Percentiles rank a stretch among this genome's conserved stretches.
Evolutionary conservation across 371 early-diverging fungal species (phyloP).

Genomic region (Rhizopus sp.): DNA sequence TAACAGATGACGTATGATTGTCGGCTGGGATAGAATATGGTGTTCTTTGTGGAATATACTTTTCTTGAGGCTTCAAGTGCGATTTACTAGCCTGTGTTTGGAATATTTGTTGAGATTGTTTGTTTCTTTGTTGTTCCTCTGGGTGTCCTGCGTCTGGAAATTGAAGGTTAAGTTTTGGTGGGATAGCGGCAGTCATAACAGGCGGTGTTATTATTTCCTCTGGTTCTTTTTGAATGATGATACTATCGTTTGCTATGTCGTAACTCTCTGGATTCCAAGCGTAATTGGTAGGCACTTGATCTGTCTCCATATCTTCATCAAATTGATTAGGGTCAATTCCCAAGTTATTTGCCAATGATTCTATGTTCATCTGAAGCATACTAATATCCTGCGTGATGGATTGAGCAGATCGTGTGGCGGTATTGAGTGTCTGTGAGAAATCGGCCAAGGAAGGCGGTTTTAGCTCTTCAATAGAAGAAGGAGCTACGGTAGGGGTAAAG

Average conservation of each 20-base stretch:
- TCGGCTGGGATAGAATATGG: too few species aligned
- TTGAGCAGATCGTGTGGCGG: conserved; percentile 29
- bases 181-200: background rate
- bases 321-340: conserved; percentile 31
- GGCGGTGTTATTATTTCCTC: too few species aligned
- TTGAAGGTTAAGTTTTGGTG: background rate
- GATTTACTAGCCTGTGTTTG: background rate
- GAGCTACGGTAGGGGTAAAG: background rate
- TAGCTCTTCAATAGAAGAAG: background rate
- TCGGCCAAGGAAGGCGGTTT: background rate
- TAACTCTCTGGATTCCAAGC: too few species aligned
- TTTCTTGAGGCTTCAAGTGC: background rate
- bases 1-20: too few species aligned
- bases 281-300: background rate
- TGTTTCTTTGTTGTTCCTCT: background rate
- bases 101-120: background rate
- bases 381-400: conserved; percentile 36
- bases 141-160: background rate
- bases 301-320: conserved; percentile 5
- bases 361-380: conserved; percentile 30
- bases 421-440: conserved; percentile 15
- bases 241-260: too few species aligned
- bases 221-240: too few species aligned
- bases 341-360: conserved; percentile 29
- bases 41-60: too few species aligned